Conservation (phyloP, 2,329 filamentous ascomycete genomes). For the Proliferodiscus dingleyae region DNA sequence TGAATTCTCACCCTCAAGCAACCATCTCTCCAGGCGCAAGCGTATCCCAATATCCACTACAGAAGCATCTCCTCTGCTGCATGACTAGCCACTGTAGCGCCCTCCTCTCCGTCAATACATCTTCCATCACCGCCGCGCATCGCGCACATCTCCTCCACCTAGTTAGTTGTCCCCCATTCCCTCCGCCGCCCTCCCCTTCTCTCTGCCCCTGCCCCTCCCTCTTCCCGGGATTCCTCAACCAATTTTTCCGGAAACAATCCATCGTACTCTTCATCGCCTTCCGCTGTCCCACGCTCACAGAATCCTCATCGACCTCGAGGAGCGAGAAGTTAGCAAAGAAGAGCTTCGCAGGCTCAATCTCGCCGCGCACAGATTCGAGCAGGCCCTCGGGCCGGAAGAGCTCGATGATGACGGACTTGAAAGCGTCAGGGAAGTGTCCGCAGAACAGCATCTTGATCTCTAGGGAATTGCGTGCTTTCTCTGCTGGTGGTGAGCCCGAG, state of each 20-base stretch:
- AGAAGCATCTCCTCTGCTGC: conserved; percentile 32
- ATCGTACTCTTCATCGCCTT: conserved; percentile 22
- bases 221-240: conserved; percentile 24
- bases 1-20: too few species aligned
- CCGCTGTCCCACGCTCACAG: conserved; percentile 13
- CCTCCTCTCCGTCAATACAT: conserved; percentile 27
- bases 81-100: conserved; percentile 32
- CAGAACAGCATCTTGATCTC: conserved; percentile 32
- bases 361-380: conserved; percentile 23
- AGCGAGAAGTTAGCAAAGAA: conserved; percentile 32
- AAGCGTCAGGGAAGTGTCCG: conserved; percentile 27
- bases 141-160: conserved; percentile 32
- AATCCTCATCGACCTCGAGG: conserved; percentile 30
- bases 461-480: conserved; percentile 25
- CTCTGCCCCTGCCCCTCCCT: background rate
- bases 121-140: conserved; percentile 33
- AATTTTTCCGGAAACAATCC: conserved; percentile 30
- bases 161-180: too few species aligned
- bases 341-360: conserved; percentile 30
- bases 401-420: conserved; percentile 29
- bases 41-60: conserved; percentile 31
- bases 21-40: conserved; percentile 23
- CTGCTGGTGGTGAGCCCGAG: conserved; percentile 14
- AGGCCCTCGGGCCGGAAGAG: conserved; percentile 25
- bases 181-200: too few species aligned